Percentiles rank a stretch among this genome's conserved stretches.
Conservation (phyloP, 108 stramenopile species). For the Tribonema minus region DNA sequence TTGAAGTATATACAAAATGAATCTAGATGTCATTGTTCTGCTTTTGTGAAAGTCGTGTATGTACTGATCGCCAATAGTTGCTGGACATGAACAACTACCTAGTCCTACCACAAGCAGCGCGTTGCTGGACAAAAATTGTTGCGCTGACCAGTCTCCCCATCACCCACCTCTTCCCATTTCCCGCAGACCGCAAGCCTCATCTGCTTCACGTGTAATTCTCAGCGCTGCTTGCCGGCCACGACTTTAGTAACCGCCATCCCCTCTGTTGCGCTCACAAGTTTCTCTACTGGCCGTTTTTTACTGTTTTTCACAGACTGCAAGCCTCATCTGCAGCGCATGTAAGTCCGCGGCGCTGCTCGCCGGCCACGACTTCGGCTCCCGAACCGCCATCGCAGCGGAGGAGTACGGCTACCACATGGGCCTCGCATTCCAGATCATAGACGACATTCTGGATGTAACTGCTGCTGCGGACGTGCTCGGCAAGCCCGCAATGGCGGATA, state of each 20-base stretch:
- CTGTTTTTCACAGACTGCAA: no score
- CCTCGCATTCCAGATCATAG: conserved; percentile 91
- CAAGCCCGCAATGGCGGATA: conserved; percentile 56
- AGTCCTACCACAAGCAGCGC: no score
- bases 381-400: conserved; percentile 79
- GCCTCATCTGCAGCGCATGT: conserved; percentile 85
- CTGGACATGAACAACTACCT: no score
- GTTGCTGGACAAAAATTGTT: no score
- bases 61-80: no score
- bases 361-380: conserved; percentile 70
- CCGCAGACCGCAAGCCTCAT: conserved; percentile 95
- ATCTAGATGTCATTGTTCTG: no score
- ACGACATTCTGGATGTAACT: conserved; percentile 86
- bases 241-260: conserved; percentile 73
- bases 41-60: no score
- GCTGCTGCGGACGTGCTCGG: conserved; percentile 20
- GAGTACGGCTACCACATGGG: conserved; percentile 96
- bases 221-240: conserved; percentile 82
- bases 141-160: no score
- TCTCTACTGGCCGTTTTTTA: no score
- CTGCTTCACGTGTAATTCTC: conserved; percentile 78
- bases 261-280: no score
- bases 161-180: no score
- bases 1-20: no score
- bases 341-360: conserved; percentile 80